Evolutionary conservation across 306 rosid species (phyloP).

Genomic region (Carpinus viminea): DNA sequence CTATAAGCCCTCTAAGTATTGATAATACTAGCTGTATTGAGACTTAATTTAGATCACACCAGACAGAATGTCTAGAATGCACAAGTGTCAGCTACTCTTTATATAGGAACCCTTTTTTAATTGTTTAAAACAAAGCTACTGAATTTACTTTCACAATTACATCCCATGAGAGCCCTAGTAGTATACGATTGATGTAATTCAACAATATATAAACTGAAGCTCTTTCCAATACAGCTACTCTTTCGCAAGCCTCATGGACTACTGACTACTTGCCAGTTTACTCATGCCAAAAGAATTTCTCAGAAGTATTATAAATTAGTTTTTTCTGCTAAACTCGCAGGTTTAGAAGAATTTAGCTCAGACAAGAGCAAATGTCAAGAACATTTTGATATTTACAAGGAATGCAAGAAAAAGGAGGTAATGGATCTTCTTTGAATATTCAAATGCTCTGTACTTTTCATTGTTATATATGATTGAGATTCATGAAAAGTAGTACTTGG

Average conservation of each 20-base stretch:
- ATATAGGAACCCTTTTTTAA: neutral
- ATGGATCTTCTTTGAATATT: constrained; percentile 10
- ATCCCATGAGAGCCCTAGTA: neutral
- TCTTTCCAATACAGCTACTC: neutral
- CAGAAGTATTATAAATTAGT: neutral
- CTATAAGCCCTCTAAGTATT: neutral
- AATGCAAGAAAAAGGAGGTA: constrained; percentile 98
- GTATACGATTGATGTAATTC: neutral
- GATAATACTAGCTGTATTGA: neutral
- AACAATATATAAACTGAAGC: neutral
- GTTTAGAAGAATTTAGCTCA: constrained; percentile 66
- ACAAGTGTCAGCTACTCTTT: neutral
- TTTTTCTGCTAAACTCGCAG: constrained; percentile 34
- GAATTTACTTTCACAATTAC: neutral
- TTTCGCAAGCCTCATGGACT: neutral
- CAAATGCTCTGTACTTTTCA: constrained; percentile 4
- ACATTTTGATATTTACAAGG: constrained; percentile 89
- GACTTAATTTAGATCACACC: neutral
- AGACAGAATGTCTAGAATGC: neutral
- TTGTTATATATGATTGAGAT: constrained; percentile 8
- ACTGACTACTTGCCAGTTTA: neutral
- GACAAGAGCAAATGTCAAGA: constrained; percentile 91
- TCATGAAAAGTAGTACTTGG: neutral
- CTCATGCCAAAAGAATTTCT: neutral
- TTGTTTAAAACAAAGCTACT: neutral